These are phyloP conservation scores for Hawksworthiomyces lignivorus DNA, from an alignment of 2,329 filamentous ascomycete species.

Conservation along the genomic window DNA sequence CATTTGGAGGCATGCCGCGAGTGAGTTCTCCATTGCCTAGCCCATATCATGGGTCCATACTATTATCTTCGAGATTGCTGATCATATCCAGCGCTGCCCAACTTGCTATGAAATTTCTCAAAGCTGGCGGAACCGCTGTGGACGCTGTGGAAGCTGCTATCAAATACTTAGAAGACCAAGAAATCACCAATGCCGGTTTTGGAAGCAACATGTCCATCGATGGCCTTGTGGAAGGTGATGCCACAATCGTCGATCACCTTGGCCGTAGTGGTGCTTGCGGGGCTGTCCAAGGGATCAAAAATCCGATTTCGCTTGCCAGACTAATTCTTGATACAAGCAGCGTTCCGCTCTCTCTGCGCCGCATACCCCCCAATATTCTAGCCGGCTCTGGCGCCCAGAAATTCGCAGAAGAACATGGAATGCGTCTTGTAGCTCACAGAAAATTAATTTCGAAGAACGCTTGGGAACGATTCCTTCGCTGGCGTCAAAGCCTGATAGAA, in stretches of 20 bases:
- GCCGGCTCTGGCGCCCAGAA: slow-evolving; percentile 77
- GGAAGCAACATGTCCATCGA: slow-evolving; percentile 92
- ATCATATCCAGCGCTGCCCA: slow-evolving; percentile 61
- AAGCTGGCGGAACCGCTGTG: slow-evolving; percentile 68
- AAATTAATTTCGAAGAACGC: slow-evolving; percentile 73
- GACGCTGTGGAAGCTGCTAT: slow-evolving; percentile 89
- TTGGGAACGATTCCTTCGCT: slow-evolving; percentile 68
- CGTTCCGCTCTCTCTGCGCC: slow-evolving; percentile 69
- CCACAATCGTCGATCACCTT: slow-evolving; percentile 82
- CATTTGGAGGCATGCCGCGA: slow-evolving; percentile 83
- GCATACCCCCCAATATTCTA: slow-evolving; percentile 87
- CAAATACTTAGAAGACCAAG: slow-evolving; percentile 79
- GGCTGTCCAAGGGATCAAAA: slow-evolving; percentile 85
- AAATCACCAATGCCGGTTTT: slow-evolving; percentile 94
- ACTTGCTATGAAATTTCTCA: slow-evolving; percentile 73
- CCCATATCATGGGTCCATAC: no score
- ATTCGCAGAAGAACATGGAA: slow-evolving; percentile 75
- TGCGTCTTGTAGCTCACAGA: slow-evolving; percentile 66
- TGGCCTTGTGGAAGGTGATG: slow-evolving; percentile 89
- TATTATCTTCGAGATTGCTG: no score
- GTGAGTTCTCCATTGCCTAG: slow-evolving; percentile 45
- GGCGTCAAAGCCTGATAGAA: slow-evolving; percentile 63
- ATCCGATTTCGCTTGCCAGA: slow-evolving; percentile 83
- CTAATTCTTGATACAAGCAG: slow-evolving; percentile 71
- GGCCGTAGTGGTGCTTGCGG: slow-evolving; percentile 91